Evolutionary conservation across 73 alveolate species (phyloP), one percentile per base, ranked within the genome.

Genomic region (Paramecium sexaurelia): DNA sequence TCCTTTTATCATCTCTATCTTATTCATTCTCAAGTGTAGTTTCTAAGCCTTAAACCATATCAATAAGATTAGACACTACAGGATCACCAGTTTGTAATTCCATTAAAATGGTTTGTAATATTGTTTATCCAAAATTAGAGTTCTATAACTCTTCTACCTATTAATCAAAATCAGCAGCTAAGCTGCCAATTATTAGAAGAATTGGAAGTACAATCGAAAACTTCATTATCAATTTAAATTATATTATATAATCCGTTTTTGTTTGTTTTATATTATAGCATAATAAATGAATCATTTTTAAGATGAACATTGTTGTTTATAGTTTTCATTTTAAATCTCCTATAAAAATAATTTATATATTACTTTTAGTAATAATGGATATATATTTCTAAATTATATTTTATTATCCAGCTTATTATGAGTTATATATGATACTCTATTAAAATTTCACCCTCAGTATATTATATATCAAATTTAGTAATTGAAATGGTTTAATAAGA

Each of bases 81-180:
- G 89, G 89, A 75, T 75, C 68, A 5, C 45, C 89, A 13, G 89
- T 75, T 75, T 75, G 45, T 17, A 75, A 39, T 75, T 75, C 89
- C 89, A 75, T 75, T 24, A 26, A 39, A 75, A 75, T 75, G 9
- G 89, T 75, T 75, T 75, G 45, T 33, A 75, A 56, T 17, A 75
- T 75, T 36, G 89, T 75, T 36, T 75, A 75, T 3, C 89, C 89
- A 75, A 75, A 75, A n/a, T 75, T 36, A 17, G 89, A 26, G 51
- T 33, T 36, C 89, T 75, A 1, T 75, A 75, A 41, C 26, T 75
- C 36, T 37, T 33, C 66, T 20, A 75, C 36, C 47, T 36, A 75
- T 40, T 8, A 20, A 15, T 75, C 89, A 75, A 75, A 75, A 22
- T 75, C 89, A n/a, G 89, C 26, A 32, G 85, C 75, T 56, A 13